Base-by-base conservation (phyloP, 768 basidiomycete species). In the Suillus discolor region DNA sequence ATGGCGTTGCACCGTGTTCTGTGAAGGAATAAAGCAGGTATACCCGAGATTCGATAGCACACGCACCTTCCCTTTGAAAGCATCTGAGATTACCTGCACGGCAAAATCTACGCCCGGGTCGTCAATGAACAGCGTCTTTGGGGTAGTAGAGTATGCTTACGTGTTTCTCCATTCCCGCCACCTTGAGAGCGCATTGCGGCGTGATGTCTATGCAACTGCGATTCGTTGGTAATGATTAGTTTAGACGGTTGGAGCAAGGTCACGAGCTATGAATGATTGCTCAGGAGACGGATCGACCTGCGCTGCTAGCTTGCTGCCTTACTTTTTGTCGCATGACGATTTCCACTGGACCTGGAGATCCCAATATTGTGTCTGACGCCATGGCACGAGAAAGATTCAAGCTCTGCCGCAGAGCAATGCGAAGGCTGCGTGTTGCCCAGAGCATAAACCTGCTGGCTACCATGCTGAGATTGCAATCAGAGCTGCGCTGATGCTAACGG, bases 151-250 rank as follows among this genome's bases (percentile, higher is more conserved):
- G 28, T 8, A 62, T 57, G 85, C 90, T 71, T 83, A 95, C 93
- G 93, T 57, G 94, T 92, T 83, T 94, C 93, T 65, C 88, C 89
- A 72, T 82, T 87, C 53, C 84, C 86, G 68, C 85, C 87, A 63
- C 83, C 85, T 75, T 86, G 82, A 53, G 82, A 88, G 74, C 85
- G 84, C 93, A 95, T 95, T 57, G 93, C 82, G 64, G 84, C 84
- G 79, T 95, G 93, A 80, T 94, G 90, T 72, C 90, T 85, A 77
- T 95, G 93, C 79, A 91, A 83, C 85, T 87, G 89, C 62, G 93
- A 94, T 72, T 95, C 90, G 78, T 95, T 95, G 42, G 83, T 83
- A 73, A 95, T 89, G 62, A 73, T 81, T 72, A 95, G 81, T 71
- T 82, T 81, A 62, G 83, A 77, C 23, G 93, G 93, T 70, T 82